Base-by-base conservation (phyloP, 768 basidiomycete species). In the Tephrocybe sp. region DNA sequence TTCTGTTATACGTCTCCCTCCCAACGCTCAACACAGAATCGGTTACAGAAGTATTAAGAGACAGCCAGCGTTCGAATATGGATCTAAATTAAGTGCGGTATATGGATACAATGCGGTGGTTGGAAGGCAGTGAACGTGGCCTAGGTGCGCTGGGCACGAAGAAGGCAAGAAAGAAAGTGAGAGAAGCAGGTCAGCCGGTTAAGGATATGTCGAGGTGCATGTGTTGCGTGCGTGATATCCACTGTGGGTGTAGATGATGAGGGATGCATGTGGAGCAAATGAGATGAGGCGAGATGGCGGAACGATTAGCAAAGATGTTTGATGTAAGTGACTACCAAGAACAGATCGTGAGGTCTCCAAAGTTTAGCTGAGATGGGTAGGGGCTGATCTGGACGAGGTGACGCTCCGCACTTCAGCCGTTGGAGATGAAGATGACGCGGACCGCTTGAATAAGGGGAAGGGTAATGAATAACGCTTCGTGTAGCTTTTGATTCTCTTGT, bases 391-490 rank as follows among this genome's bases (percentile, higher is more conserved):
- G 24, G 57, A 44, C 30, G 57, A 51, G 6, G 50, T 49, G n/a
- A 52, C 26, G 23, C 32, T 46, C 15, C 46, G 50, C 28, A 48
- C 10, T n/a, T 56, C 45, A 8, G 36, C 37, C 9, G 37, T 15
- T 10, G 38, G 9, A 6, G 39, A 32, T 15, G 45, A 18, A 15
- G 39, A 32, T 10, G 39, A 20, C 23, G 47, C 8, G 3, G 44
- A 36, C 18, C 40, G 51, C 24, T 54, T 58, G 51, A 75, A 73
- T 37, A 74, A 49, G 11, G 75, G 74, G 47, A 79, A 72, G 15
- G 74, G 73, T 38, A 76, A 64, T 6, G 76, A 77, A 60, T 78
- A 79, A n/a, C 77, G 71, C 52, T 78, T 77, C 17, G 76, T 78
- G 49, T 77, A 67, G 14, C 68, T 71, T 41, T 70, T 73, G 11